These are phyloP conservation scores for Cadophora gregata DNA, from an alignment of 2,329 filamentous ascomycete genomes.

Conservation along the genomic window DNA sequence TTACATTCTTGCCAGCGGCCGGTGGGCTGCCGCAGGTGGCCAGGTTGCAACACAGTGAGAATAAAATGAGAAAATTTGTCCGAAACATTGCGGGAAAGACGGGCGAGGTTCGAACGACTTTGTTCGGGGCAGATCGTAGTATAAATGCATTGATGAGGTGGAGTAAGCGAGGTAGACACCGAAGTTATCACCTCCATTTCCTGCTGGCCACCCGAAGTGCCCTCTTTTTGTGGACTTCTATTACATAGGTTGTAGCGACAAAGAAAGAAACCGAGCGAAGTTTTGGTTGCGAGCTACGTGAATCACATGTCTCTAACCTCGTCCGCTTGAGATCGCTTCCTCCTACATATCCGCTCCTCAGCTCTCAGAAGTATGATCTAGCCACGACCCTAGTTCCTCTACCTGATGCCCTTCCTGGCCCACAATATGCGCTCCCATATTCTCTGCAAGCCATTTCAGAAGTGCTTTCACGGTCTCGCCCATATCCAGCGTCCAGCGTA, in stretches of 20 bases:
- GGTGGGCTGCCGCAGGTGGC: neutral
- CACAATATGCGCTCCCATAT: conserved; percentile 1
- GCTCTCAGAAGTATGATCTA: neutral
- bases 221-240: neutral
- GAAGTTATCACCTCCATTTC: conserved; percentile 2
- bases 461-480: neutral
- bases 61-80: conserved; percentile 4
- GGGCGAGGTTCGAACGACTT: neutral
- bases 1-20: neutral
- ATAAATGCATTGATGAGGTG: conserved; percentile 5
- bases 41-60: neutral
- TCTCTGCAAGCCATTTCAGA: conserved; percentile 2
- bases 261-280: neutral
- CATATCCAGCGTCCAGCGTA: neutral
- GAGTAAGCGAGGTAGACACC: conserved; percentile 7
- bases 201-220: neutral
- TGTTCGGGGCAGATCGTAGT: conserved; percentile 1
- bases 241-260: neutral
- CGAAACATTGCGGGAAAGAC: conserved; percentile 8
- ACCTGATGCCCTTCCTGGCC: neutral
- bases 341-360: neutral
- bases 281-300: neutral
- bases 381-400: neutral
- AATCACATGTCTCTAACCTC: conserved; percentile 1
- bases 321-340: neutral